These are phyloP conservation scores for Globisporangium cylindrosporum DNA, from an alignment of 352 stramenopile genomes.

Conservation along the genomic window DNA sequence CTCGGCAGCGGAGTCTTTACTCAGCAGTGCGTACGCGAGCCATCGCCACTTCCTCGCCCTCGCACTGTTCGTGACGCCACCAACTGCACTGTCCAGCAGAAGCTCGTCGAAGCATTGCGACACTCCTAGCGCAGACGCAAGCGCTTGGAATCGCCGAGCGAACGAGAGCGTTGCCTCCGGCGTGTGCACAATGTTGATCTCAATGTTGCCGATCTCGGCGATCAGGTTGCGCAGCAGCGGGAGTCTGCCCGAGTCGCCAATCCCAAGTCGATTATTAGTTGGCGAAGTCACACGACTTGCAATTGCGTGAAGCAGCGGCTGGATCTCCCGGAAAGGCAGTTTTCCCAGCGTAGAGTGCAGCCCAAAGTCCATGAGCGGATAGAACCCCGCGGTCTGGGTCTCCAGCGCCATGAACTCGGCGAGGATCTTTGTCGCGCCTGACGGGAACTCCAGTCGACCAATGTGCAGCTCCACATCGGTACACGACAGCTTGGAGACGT, in stretches of 20 bases:
- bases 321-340: too few relatives aligned
- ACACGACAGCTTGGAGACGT: conserved; percentile 3
- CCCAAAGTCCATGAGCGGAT: conserved; percentile 1
- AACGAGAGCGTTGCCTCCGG: not conserved
- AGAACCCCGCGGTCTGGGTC: not conserved
- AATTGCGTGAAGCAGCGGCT: too few relatives aligned
- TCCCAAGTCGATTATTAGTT: too few relatives aligned
- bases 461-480: conserved; percentile 12
- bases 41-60: not conserved
- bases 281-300: too few relatives aligned
- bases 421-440: not conserved
- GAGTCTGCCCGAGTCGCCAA: too few relatives aligned
- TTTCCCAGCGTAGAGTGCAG: not conserved
- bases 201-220: too few relatives aligned
- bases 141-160: too few relatives aligned
- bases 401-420: conserved; percentile 3
- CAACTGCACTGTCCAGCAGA: not conserved
- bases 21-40: not conserved
- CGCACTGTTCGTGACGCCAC: not conserved
- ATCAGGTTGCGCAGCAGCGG: too few relatives aligned
- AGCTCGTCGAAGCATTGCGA: not conserved
- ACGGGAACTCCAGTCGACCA: not conserved
- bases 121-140: too few relatives aligned
- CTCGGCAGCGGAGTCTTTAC: not conserved
- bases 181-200: too few relatives aligned